Conservation (phyloP, 768 basidiomycete species). For the Russula earlei region DNA sequence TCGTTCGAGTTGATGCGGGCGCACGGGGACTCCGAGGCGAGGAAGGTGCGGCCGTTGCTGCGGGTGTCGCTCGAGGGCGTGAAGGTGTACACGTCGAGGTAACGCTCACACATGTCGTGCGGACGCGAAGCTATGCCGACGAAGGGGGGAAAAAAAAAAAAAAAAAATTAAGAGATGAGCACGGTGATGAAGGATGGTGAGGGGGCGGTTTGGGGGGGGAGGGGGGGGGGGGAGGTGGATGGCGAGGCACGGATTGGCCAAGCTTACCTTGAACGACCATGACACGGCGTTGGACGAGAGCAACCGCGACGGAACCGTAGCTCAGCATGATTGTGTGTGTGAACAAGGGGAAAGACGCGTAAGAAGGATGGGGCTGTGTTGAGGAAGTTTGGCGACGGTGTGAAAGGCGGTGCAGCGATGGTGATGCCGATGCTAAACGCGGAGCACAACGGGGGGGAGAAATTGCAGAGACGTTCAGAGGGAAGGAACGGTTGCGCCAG, state of each 20-base stretch:
- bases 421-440: no score
- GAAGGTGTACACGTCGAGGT: slow-evolving; percentile 58
- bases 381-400: no score
- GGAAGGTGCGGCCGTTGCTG: slow-evolving; percentile 51
- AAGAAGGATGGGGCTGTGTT: neutral
- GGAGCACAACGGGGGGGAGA: neutral
- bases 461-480: neutral
- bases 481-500: no score
- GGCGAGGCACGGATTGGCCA: neutral
- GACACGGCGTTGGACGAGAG: slow-evolving; percentile 58
- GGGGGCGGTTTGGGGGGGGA: neutral
- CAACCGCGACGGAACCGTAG: slow-evolving; percentile 55
- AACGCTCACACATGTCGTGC: slow-evolving; percentile 45
- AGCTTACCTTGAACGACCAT: slow-evolving; percentile 56
- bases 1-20: slow-evolving; percentile 55
- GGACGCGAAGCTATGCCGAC: slow-evolving; percentile 41
- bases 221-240: no score
- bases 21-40: slow-evolving; percentile 46
- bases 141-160: no score
- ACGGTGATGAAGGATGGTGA: neutral
- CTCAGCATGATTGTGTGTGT: slow-evolving; percentile 10
- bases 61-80: slow-evolving; percentile 46
- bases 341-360: neutral
- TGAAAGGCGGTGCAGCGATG: no score
- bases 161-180: neutral